Evolutionary conservation across 2,329 filamentous ascomycete species (phyloP).

Genomic region (Cladosporium sphaerospermum): DNA sequence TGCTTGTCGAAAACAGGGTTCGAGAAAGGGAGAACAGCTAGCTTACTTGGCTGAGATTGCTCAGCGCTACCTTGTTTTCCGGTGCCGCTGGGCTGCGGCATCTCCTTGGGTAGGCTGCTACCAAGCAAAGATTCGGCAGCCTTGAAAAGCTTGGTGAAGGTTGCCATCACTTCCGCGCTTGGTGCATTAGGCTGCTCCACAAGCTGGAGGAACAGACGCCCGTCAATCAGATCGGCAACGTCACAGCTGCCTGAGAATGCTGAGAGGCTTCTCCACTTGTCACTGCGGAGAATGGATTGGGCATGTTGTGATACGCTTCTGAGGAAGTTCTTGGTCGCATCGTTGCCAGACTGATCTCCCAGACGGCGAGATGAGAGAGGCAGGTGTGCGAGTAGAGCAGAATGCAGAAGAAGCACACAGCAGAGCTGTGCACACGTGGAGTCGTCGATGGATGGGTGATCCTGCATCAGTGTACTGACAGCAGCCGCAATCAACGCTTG

Average conservation of each 20-base stretch:
- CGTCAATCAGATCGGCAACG: constrained; percentile 52
- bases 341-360: constrained; percentile 8
- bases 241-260: constrained; percentile 34
- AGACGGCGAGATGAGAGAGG: constrained; percentile 27
- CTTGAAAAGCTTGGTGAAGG: constrained; percentile 19
- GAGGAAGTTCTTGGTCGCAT: constrained; percentile 18
- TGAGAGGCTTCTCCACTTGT: constrained; percentile 31
- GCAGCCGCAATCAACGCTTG: constrained; percentile 23
- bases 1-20: constrained; percentile 45
- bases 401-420: constrained; percentile 25
- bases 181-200: constrained; percentile 4
- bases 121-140: constrained; percentile 17
- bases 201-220: constrained; percentile 39
- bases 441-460: constrained; percentile 8
- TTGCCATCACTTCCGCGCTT: constrained; percentile 16
- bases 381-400: constrained; percentile 25
- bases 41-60: constrained; percentile 2
- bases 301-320: constrained; percentile 33
- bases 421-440: constrained; percentile 3
- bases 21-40: constrained; percentile 41
- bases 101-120: neutral
- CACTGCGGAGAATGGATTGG: constrained; percentile 32
- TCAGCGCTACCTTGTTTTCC: neutral
- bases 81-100: constrained; percentile 1
- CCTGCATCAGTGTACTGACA: constrained; percentile 17